Conservation (phyloP, 352 stramenopile species). For the Pythium phragmitis region DNA sequence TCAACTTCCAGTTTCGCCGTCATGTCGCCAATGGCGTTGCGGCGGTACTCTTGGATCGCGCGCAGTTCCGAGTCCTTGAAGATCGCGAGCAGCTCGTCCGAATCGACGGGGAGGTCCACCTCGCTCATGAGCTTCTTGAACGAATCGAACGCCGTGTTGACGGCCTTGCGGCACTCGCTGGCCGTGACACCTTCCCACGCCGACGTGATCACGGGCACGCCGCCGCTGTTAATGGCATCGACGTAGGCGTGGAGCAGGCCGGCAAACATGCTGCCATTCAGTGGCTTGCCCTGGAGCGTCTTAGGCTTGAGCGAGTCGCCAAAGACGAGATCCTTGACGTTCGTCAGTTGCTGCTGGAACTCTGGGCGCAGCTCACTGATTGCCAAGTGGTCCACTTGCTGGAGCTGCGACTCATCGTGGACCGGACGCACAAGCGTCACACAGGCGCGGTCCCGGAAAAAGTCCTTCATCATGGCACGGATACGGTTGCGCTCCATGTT, state of each 20-base stretch:
- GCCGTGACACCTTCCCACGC: conserved; percentile 85
- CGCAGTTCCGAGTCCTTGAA: conserved; percentile 60
- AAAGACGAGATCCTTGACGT: conserved; percentile 75
- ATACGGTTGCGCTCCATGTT: conserved; percentile 81
- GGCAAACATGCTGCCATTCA: conserved; percentile 85
- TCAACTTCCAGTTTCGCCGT: conserved; percentile 62
- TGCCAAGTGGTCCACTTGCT: conserved; percentile 67
- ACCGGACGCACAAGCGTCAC: conserved; percentile 82
- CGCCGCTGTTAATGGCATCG: conserved; percentile 84
- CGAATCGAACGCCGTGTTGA: conserved; percentile 48
- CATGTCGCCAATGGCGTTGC: conserved; percentile 66
- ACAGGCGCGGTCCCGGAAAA: conserved; percentile 81
- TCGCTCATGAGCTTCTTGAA: conserved; percentile 66
- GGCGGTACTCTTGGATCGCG: conserved; percentile 57
- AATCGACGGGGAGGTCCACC: conserved; percentile 66
- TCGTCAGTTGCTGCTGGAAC: conserved; percentile 68
- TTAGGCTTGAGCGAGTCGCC: conserved; percentile 74
- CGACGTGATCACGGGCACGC: conserved; percentile 84
- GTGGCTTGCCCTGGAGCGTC: conserved; percentile 72
- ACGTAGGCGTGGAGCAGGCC: conserved; percentile 83
- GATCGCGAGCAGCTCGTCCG: conserved; percentile 54
- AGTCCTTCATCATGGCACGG: conserved; percentile 82
- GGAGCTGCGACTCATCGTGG: conserved; percentile 73
- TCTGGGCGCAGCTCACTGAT: conserved; percentile 71
- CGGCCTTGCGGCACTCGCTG: conserved; percentile 79